Evolutionary conservation across 257 asterid species (phyloP), one percentile per base, ranked within the genome.

Genomic region (Solanum chilense): DNA sequence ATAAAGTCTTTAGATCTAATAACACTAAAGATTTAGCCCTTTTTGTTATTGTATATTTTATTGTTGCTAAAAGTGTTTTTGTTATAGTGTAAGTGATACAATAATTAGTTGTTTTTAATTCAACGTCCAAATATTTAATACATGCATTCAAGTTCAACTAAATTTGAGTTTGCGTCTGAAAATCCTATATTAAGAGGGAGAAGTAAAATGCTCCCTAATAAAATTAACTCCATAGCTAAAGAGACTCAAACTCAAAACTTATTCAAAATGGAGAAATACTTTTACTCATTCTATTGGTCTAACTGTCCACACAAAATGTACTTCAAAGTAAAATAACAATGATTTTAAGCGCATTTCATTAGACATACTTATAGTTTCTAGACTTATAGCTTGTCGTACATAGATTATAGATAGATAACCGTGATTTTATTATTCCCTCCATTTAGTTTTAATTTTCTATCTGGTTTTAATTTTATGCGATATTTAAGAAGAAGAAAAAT

Each of bases 181-280:
- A 56, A 1, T 56, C 2, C 25, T 56, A 56, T 56, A 56, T 56
- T 20, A 11, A 9, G 11, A 20, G 25, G 64, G 64, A 18, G n/a
- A 56, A 5, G 3, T 23, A 62, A 9, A 1, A 3, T 4, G 4
- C 7, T 62, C 2, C 7, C 3, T 23, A 5, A 2, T 2, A 11
- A 21, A 21, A 21, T 2, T 60, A 21, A 60, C 69, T 62, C 3
- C 7, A 23, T 62, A 23, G 3, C 14, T 62, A 3, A 62, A 62
- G 1, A 1, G 0, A 23, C 1, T 62, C 15, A 62, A 62, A 6
- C 1, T 3, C 3, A 3, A 62, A 2, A n/a, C 3, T 62, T 0
- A n/a, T 11, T 12, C 23, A 3, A 12, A 60, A 21, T 60, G 3
- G 4, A 9, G 14, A n/a, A n/a, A n/a, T 62, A 11, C 1, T 62